Base-by-base conservation (phyloP, 2,329 filamentous ascomycete species). In the Penicillium sp. region DNA sequence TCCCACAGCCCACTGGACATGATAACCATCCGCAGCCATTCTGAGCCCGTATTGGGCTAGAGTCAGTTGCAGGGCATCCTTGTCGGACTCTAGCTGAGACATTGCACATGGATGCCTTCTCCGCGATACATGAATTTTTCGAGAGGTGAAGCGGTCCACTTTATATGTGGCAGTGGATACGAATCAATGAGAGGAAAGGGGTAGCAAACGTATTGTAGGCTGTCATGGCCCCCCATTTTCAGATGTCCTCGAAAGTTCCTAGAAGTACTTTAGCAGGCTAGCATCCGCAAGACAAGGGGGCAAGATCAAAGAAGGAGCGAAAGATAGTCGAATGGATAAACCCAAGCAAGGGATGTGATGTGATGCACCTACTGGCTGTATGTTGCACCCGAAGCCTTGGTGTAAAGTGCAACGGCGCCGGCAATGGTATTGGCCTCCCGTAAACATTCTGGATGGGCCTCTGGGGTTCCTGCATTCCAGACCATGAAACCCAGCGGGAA, bases 1-100 rank as follows among this genome's bases (percentile, higher is more conserved):
- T 6, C 69, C 66, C 29, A 69, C 61, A 9, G 64, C 61, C 73
- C 73, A 76, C 61, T 73, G 71, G 45, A 76, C 69, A 56, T 70
- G 72, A 52, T 65, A 64, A 1, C 70, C 72, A 63, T 76, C 73
- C 0, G 70, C 57, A 30, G 74, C 72, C 17, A 75, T 35, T 58
- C 73, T 71, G 35, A 76, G 71, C 29, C 64, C 61, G 51, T 71
- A 66, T 21, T 71, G 61, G 50, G 62, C 64, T 38, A 75, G 60
- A 49, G 70, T 63, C 9, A 61, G 50, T 31, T 64, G 61, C n/a
- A 68, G 62, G 48, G 57, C 49, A 35, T 61, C 65, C 49, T 66
- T 67, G 47, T 65, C 64, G 50, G 55, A 55, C 53, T 64, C 66
- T 52, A 55, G 38, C 30, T 58, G 64, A 54, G 59, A 63, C 61